Evolutionary conservation across 768 basidiomycete genomes (phyloP).

Genomic region (Termitomyces titanicus): DNA sequence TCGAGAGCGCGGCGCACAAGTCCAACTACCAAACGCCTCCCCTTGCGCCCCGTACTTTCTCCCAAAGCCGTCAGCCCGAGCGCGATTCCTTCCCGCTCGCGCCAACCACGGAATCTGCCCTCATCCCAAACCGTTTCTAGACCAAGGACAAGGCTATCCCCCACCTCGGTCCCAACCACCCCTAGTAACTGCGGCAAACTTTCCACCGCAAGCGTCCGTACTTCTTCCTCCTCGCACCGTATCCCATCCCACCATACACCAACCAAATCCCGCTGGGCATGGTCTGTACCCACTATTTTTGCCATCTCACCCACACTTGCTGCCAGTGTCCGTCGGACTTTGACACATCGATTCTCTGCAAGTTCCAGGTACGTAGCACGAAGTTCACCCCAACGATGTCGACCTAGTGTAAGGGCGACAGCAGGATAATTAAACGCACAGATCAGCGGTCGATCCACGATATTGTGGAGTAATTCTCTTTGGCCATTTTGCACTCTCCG

Average conservation of each 20-base stretch:
- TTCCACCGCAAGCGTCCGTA: conserved; percentile 70
- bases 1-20: conserved; percentile 62
- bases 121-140: conserved; percentile 55
- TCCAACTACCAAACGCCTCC: conserved; percentile 43
- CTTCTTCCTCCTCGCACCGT: conserved; percentile 58
- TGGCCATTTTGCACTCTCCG: conserved; percentile 38
- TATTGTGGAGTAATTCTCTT: conserved; percentile 49
- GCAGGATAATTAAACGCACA: conserved; percentile 93
- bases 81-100: conserved; percentile 72
- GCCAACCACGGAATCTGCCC: conserved; percentile 64
- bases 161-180: conserved; percentile 47
- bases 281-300: conserved; percentile 71
- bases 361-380: conserved; percentile 66
- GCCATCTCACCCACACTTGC: conserved; percentile 90
- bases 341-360: conserved; percentile 51
- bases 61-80: conserved; percentile 50
- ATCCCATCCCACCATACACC: conserved; percentile 66
- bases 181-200: conserved; percentile 54
- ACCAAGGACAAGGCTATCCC: conserved; percentile 40
- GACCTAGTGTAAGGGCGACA: conserved; percentile 79
- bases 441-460: conserved; percentile 70
- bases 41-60: conserved; percentile 34
- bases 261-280: conserved; percentile 66
- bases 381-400: conserved; percentile 68
- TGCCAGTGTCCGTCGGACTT: conserved; percentile 77